Base-by-base conservation (phyloP, 257 asterid species). In the Solanum lignicaule region DNA sequence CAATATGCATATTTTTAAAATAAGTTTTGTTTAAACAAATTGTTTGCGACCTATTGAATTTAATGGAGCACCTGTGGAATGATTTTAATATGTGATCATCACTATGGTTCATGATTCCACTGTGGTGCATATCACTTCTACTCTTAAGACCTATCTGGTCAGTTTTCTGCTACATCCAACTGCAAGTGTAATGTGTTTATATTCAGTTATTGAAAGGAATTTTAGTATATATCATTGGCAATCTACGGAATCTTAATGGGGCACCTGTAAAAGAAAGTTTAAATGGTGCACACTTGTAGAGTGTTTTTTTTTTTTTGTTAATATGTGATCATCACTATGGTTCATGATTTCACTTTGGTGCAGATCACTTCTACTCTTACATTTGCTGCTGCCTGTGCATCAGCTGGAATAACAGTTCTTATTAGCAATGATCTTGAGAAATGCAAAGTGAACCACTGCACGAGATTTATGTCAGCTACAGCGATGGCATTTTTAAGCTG, bases 401-500 rank as follows among this genome's bases (percentile, higher is more conserved):
- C 99, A 4, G 99, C 99, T 85, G 98, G 99, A 52, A 94, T 95
- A 90, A 96, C 99, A 3, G 98, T 94, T 88, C 95, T 95, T 60
- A 94, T 96, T 55, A 95, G 98, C 65, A 96, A 96, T 20, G 99
- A 96, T 87, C 92, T 95, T 25, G 93, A 91, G 29, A 93, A 85
- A 83, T 96, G 99, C 90, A 89, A 86, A 83, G 88, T 93, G 58
- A 96, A 95, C 87, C 97, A 95, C 92, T 96, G 98, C 91, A 88
- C 96, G 12, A 93, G 97, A 89, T 96, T 96, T 88, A 95, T 95
- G 94, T 92, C 98, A 8, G 96, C 98, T 36, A 95, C 99, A 76
- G 98, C 98, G 83, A 94, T 96, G 98, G 98, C 98, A 43, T 96
- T 96, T 31, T 92, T 96, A 86, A 91, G 98, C 94, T 96, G 99